Base-by-base conservation (phyloP, 2,329 filamentous ascomycete species). In the Remersonia thermophila region DNA sequence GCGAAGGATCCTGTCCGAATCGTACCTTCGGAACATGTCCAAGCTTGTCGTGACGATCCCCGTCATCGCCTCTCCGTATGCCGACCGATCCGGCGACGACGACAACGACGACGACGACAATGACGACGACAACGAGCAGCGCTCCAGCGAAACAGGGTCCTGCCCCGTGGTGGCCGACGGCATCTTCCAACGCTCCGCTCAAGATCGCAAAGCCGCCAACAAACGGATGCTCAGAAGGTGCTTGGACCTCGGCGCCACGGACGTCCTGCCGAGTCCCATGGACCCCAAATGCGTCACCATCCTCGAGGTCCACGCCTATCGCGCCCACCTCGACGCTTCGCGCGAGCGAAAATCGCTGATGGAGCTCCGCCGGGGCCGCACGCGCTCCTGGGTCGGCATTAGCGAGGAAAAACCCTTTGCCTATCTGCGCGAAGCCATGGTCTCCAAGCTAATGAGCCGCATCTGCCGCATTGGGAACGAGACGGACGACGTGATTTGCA, bases 351-450 rank as follows among this genome's bases (percentile, higher is more conserved):
- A 80, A 40, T 73, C 77, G 13, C 70, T 86, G 42, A 55, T 86
- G 38, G 80, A 82, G 41, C 66, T 80, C 40, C 80, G 80, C 51
- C 77, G 80, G 47, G 77, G 79, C 30, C 73, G 86, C 37, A 93
- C 93, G 57, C 74, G 85, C 36, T 94, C 87, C 0, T 94, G 87
- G 87, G 85, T 94, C 29, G 86, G 87, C 17, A 71, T 93, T 9
- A 75, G 83, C 51, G 83, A 89, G 47, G 74, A 84, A 48, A 81
- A 87, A 54, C 85, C 86, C 1, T 94, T 86, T 60, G 79, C 84
- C 12, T 94, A 94, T 59, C 62, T 95, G 37, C 72, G 87, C 41
- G 87, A 95, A 61, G 83, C 83, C 33, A 94, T 95, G 85, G 87
- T 95, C 4, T 91, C 85, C 2, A 79, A 79, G 38, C 68, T 95